A percentile compares a stretch with the other conserved stretches of the same genome.
Conservation (phyloP, 2,329 filamentous ascomycete genomes). For the Phaeosphaeriaceae sp. region DNA sequence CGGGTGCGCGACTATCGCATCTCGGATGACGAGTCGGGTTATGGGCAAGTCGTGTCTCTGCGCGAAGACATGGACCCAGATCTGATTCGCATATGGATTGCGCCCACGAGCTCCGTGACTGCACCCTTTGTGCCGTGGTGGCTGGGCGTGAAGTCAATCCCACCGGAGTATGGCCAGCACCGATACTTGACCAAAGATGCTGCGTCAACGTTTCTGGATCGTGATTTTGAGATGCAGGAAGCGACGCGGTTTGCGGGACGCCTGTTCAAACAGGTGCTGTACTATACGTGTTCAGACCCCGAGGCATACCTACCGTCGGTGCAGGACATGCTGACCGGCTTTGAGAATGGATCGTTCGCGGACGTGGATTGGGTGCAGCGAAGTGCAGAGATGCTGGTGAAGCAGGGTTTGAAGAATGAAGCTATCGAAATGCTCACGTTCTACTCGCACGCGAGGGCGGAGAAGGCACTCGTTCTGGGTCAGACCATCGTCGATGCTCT, state of each 20-base stretch:
- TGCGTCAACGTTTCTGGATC: slow-evolving; percentile 40
- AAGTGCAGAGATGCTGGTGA: slow-evolving; percentile 24
- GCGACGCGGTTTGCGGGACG: slow-evolving; percentile 36
- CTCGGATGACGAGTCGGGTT: slow-evolving; percentile 46
- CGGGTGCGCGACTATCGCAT: slow-evolving; percentile 47
- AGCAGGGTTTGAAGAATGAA: slow-evolving; percentile 20
- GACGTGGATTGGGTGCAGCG: slow-evolving; percentile 34
- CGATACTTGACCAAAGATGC: slow-evolving; percentile 46
- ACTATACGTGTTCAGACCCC: slow-evolving; percentile 40
- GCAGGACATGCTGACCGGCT: slow-evolving; percentile 33
- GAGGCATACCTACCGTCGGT: slow-evolving; percentile 29
- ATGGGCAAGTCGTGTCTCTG: slow-evolving; percentile 44
- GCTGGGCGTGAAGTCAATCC: slow-evolving; percentile 40
- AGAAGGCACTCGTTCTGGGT: slow-evolving; percentile 32
- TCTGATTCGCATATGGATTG: slow-evolving; percentile 44
- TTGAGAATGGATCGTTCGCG: slow-evolving; percentile 32
- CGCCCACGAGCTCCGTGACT: slow-evolving; percentile 44
- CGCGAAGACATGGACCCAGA: slow-evolving; percentile 34
- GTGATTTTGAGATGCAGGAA: slow-evolving; percentile 43
- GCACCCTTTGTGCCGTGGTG: slow-evolving; percentile 47
- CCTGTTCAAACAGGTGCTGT: slow-evolving; percentile 36
- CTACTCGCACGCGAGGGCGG: slow-evolving; percentile 32
- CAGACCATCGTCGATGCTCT: slow-evolving; percentile 34
- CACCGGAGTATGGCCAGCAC: slow-evolving; percentile 43
- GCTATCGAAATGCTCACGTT: slow-evolving; percentile 31